Evolutionary conservation across 208 protist species (phyloP).

Genomic region (Phytomonas sp.): DNA sequence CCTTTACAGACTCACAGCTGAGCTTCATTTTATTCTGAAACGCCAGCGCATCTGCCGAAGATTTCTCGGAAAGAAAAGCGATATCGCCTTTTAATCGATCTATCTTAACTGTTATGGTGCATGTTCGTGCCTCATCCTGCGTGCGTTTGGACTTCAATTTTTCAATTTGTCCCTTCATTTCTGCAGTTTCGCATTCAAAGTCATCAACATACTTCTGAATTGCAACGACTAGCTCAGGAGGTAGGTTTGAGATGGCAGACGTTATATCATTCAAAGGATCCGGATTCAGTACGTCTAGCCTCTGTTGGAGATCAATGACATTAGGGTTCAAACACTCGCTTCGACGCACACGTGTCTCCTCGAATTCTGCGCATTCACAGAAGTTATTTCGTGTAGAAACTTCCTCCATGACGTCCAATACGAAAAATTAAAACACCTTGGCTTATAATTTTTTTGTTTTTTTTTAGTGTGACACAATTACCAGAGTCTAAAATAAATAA

Average conservation of each 20-base stretch:
- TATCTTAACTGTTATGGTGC: conserved; percentile 26
- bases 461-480: conserved; percentile 11
- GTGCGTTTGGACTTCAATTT: not conserved
- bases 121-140: conserved; percentile 14
- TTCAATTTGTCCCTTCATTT: conserved; percentile 8
- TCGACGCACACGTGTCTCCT: conserved; percentile 48
- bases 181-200: conserved; percentile 21
- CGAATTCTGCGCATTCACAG: conserved; percentile 28
- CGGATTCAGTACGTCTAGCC: conserved; percentile 12
- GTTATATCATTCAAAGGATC: conserved; percentile 1
- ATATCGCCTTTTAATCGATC: conserved; percentile 27
- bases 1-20: conserved; percentile 22
- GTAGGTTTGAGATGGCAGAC: conserved; percentile 4
- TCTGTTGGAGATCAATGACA: conserved; percentile 23
- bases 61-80: conserved; percentile 39
- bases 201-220: conserved; percentile 22
- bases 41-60: conserved; percentile 34
- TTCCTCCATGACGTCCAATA: conserved; percentile 17
- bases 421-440: not conserved
- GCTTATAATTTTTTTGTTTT: conserved; percentile 7
- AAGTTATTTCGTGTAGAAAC: conserved; percentile 20
- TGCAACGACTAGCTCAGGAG: conserved; percentile 27
- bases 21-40: conserved; percentile 36
- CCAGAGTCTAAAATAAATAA: conserved; percentile 5
- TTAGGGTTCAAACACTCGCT: conserved; percentile 62